Evolutionary conservation across 371 early-diverging fungal species (phyloP), one percentile per base, ranked within the genome.

Genomic region (Rhizoclosmatium hyalinum): DNA sequence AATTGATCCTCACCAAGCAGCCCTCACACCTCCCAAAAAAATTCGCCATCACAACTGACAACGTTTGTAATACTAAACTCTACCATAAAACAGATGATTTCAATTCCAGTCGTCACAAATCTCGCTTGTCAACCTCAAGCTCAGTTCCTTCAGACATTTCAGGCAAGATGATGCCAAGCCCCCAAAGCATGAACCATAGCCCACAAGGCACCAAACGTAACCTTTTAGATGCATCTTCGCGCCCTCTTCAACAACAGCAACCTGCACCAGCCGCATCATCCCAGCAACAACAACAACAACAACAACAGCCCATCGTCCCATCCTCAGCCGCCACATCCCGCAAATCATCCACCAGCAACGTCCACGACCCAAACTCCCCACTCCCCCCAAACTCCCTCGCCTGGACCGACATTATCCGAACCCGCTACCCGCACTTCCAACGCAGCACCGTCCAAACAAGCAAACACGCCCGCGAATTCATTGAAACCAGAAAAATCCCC

Each of bases 321-420:
- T 12, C 50, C 50, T 12, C 50, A 6, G 50, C 50, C 50, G 6
- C 50, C 6, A 17, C 50, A 17, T 12, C 50, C 50, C 58, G 58
- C n/a, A 58, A 58, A 21, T 58, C 10, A 6, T 58, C 58, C 58
- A 32, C 50, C 45, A 39, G 14, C 69, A 54, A 19, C 57, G n/a
- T 44, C 60, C 17, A 19, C 57, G 42, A 69, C 69, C 58, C 39
- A 54, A 14, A 5, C 43, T 10, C 6, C 45, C 66, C 54, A 5
- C 53, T 66, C 50, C 66, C 66, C 50, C 50, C 66, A 14, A 45
- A 66, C 50, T 45, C 45, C 58, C 69, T 69, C 60, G 69, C 69
- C 41, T 69, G 69, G 69, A 69, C 69, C 17, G 69, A 69, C 60
- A 69, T 69, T 19, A 69, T 69, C 60, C 69, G 69, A 54, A 69